These are phyloP conservation scores for Pleurotus eryngii DNA, from an alignment of 768 basidiomycete species.

Conservation along the genomic window DNA sequence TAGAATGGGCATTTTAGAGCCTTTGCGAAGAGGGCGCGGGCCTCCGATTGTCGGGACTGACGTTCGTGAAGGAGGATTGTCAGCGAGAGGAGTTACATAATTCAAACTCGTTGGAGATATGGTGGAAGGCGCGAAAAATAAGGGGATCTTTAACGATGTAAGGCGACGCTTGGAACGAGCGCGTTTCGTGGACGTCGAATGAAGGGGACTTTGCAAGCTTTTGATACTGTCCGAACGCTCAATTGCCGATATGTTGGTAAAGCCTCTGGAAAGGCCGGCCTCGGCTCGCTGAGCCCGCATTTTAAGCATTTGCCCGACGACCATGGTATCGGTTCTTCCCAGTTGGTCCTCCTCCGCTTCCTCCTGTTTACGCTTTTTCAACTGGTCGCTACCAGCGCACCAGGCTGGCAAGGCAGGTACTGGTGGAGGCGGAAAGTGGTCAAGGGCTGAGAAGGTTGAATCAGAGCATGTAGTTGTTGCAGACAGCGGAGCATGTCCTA, in stretches of 20 bases:
- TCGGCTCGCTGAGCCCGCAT: conserved; percentile 1
- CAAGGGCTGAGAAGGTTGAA: not conserved
- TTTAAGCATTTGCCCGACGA: conserved; percentile 8
- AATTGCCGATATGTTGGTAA: not conserved
- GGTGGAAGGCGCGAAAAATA: not conserved
- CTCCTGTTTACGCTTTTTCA: not conserved
- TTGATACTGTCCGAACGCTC: conserved; percentile 7
- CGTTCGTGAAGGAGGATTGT: not conserved
- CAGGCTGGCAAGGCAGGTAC: not conserved
- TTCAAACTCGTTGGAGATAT: not conserved
- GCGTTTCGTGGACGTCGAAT: not conserved
- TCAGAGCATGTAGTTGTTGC: not conserved
- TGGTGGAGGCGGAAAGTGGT: conserved; percentile 5
- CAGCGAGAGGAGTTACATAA: not conserved
- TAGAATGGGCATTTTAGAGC: not conserved
- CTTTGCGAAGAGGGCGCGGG: conserved; percentile 4
- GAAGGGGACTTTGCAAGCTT: not conserved
- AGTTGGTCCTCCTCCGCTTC: not conserved
- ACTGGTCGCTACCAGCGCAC: not conserved
- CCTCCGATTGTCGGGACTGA: not conserved
- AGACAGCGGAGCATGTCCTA: not conserved
- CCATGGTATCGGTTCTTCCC: not conserved
- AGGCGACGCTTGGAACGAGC: not conserved
- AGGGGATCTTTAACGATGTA: not conserved
- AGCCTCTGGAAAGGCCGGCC: not conserved